phyloP scores from a whole-genome alignment of 2,329 filamentous ascomycete genomes.

The Apiospora malaysiana region DNA sequence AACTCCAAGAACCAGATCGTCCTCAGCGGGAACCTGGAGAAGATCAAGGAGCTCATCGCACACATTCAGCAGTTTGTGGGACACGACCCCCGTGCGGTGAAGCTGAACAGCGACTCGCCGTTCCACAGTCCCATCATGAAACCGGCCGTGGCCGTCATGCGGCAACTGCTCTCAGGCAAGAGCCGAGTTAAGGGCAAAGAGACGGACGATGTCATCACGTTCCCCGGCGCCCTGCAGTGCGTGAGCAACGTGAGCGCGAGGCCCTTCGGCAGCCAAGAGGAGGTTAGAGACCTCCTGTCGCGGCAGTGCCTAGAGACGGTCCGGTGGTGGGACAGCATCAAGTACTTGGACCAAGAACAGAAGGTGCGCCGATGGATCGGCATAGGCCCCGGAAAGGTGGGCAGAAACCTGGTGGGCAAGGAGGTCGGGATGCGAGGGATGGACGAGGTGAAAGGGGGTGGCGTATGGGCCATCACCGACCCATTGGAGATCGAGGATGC shows the following conservation, averaged over 20 bases:
- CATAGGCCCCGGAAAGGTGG: slow-evolving; percentile 92
- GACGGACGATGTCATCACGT: slow-evolving; percentile 71
- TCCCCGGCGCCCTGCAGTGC: slow-evolving; percentile 77
- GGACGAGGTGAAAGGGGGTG: slow-evolving; percentile 82
- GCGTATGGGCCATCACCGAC: slow-evolving; percentile 90
- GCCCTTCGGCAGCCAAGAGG: slow-evolving; percentile 74
- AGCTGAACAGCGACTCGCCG: slow-evolving; percentile 84
- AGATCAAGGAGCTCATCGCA: slow-evolving; percentile 80
- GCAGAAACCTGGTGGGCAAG: slow-evolving; percentile 90
- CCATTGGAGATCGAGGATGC: slow-evolving; percentile 77
- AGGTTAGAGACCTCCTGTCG: slow-evolving; percentile 80
- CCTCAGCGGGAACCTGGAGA: slow-evolving; percentile 82
- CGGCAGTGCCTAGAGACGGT: slow-evolving; percentile 91
- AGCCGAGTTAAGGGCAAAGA: slow-evolving; percentile 60
- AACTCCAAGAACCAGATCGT: slow-evolving; percentile 98
- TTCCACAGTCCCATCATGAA: slow-evolving; percentile 94
- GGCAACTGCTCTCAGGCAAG: slow-evolving; percentile 65
- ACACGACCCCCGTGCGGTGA: slow-evolving; percentile 87
- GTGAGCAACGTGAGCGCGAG: slow-evolving; percentile 85
- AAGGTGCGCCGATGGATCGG: slow-evolving; percentile 87
- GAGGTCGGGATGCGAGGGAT: slow-evolving; percentile 87
- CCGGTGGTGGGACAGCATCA: slow-evolving; percentile 92
- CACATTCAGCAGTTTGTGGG: slow-evolving; percentile 89
- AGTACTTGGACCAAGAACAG: slow-evolving; percentile 83
- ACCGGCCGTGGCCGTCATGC: slow-evolving; percentile 79